phyloP scores from a whole-genome alignment of 306 rosid species.

The Arachis hypogaea region DNA sequence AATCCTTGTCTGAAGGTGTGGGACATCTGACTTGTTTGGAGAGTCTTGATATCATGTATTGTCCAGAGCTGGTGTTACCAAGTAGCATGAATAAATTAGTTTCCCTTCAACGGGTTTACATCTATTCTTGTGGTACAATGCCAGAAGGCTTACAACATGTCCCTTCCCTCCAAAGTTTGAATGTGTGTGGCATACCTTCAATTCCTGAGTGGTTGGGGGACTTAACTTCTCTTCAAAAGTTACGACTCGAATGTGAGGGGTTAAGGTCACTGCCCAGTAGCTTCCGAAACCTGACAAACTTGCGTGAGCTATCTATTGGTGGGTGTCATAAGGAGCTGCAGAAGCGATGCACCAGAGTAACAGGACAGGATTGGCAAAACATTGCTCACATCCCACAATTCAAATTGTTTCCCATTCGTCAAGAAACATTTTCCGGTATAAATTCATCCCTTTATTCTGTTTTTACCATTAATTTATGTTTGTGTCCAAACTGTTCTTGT shows the following conservation, averaged over 20 bases:
- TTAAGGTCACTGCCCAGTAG: conserved; percentile 20
- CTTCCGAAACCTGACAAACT: conserved; percentile 18
- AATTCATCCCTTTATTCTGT: neutral
- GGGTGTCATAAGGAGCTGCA: neutral
- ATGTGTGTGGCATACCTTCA: neutral
- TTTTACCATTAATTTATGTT: neutral
- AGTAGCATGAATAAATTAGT: neutral
- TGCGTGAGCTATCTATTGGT: fast-evolving
- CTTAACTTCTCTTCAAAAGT: neutral
- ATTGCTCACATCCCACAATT: neutral
- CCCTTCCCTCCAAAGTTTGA: conserved; percentile 1
- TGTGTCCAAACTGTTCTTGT: too few species aligned
- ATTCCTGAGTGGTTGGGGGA: conserved; percentile 23
- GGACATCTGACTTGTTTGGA: conserved; percentile 13
- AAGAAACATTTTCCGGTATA: neutral
- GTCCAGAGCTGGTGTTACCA: conserved; percentile 11
- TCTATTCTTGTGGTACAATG: fast-evolving
- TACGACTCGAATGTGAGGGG: fast-evolving
- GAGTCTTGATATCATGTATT: fast-evolving
- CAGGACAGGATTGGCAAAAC: conserved; percentile 25
- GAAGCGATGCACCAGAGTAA: conserved; percentile 13
- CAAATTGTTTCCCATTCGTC: neutral
- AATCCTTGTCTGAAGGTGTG: conserved; percentile 1
- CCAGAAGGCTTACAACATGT: conserved; percentile 6
- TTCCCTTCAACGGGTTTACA: neutral